phyloP scores from a whole-genome alignment of 2,329 filamentous ascomycete genomes.

The Neopestalotiopsis clavispora region DNA sequence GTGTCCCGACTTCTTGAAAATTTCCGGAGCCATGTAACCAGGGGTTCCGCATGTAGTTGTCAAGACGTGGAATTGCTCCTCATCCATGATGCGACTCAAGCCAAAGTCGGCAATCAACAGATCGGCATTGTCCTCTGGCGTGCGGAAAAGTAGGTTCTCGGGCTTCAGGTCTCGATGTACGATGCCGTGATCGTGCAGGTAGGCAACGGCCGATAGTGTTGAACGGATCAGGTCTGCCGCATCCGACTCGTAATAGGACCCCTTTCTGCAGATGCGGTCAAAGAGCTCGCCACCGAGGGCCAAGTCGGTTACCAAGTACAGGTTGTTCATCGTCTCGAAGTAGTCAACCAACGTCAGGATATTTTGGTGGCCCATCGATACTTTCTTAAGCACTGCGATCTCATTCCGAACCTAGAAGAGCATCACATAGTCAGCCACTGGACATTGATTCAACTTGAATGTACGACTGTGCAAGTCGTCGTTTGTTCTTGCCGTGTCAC shows the following conservation, averaged over 20 bases:
- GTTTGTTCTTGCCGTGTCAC: not conserved
- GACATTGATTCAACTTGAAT: not conserved
- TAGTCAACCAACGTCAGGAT: constrained; percentile 98
- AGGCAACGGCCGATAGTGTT: constrained; percentile 95
- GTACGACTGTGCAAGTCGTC: not conserved
- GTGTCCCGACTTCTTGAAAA: constrained; percentile 98
- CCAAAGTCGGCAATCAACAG: constrained; percentile 97
- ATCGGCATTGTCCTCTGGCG: constrained; percentile 96
- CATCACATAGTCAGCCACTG: not conserved
- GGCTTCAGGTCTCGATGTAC: constrained; percentile 98
- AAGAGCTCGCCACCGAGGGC: constrained; percentile 96
- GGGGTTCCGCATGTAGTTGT: constrained; percentile 98
- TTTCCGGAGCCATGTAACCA: constrained; percentile 98
- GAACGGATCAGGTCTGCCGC: constrained; percentile 94
- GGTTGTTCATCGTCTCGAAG: constrained; percentile 99
- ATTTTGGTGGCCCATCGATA: constrained; percentile 99
- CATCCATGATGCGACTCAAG: constrained; percentile 95
- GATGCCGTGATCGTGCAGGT: constrained; percentile 97
- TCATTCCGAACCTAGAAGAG: constrained; percentile 83
- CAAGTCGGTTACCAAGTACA: constrained; percentile 97
- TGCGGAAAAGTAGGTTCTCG: constrained; percentile 95
- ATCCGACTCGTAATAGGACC: constrained; percentile 97
- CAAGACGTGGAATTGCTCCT: constrained; percentile 96
- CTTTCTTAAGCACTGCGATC: constrained; percentile 94
- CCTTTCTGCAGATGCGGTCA: constrained; percentile 97